Base-by-base conservation (phyloP, 352 stramenopile genomes). In the Aphanomyces stellatus region DNA sequence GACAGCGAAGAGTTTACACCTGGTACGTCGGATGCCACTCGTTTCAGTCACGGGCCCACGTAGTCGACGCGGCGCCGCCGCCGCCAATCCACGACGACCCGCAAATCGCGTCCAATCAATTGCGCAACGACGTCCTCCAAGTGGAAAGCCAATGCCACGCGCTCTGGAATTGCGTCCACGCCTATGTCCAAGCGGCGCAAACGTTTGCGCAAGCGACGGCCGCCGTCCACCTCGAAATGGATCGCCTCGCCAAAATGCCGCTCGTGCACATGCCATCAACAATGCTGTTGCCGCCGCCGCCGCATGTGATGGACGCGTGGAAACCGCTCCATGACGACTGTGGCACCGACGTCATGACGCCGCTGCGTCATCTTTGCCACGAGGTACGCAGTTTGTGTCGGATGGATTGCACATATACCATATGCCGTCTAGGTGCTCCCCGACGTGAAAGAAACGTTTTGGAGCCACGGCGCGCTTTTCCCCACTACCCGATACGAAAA, bases 381-480 rank as follows among this genome's bases (percentile, higher is more conserved):
- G 53, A 62, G 53, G 53, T 62, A 56, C 24, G 15, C 19, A n/a
- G n/a, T 46, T 46, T 37, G 11, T 56, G 1, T 62, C 24, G 1
- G 10, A 48, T 8, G 10, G 13, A 7, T 62, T 62, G 30, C 53
- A 48, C 8, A n/a, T 7, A 59, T 59, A 2, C 51, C 51, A 42
- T 57, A 88, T 5, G 74, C 77, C 34, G 72, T 70, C 24, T 75
- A 84, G 2, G 53, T 90, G 2, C 33, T 93, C 3, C 80, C 81
- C 0, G 84, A 93, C 41, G 74, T 93, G 25, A 90, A 91, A 61
- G 76, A 91, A 48, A 80, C 82, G 34, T 91, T 88, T 65, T 93
- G 84, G 84, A 88, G 78, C 15, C 72, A 82, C 1, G 71, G 80
- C 8, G 72, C 72, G 46, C 19, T 28, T 15, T 28, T 15, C 24